These are phyloP conservation scores for Suillus placidus DNA, from an alignment of 768 basidiomycete genomes.

Conservation along the genomic window DNA sequence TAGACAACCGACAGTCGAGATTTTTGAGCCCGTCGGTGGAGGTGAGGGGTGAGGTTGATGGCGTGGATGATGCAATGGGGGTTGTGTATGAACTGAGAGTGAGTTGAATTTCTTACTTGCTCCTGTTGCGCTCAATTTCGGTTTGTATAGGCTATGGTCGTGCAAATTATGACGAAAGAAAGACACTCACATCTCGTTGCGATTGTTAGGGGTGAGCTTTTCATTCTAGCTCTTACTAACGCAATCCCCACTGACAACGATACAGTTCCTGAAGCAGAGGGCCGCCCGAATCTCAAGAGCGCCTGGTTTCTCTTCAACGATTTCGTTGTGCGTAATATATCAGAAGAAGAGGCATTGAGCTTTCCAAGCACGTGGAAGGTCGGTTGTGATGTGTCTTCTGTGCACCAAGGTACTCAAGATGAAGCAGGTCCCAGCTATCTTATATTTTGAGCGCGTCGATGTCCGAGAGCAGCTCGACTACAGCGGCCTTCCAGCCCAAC, in stretches of 20 bases:
- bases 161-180: slow-evolving; percentile 74
- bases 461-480: slow-evolving; percentile 60
- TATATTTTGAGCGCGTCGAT: slow-evolving; percentile 86
- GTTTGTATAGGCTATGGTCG: slow-evolving; percentile 67
- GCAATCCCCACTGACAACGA: background rate
- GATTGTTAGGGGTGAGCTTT: slow-evolving; percentile 69
- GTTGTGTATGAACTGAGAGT: slow-evolving; percentile 77
- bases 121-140: background rate
- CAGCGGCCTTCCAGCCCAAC: slow-evolving; percentile 58
- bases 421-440: slow-evolving; percentile 76
- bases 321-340: slow-evolving; percentile 83
- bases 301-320: slow-evolving; percentile 98
- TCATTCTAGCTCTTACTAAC: background rate
- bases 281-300: slow-evolving; percentile 40
- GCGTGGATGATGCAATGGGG: slow-evolving; percentile 54
- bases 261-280: slow-evolving; percentile 72
- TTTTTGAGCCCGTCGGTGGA: slow-evolving; percentile 65
- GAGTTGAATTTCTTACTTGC: slow-evolving; percentile 25
- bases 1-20: slow-evolving; percentile 46
- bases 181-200: slow-evolving; percentile 84
- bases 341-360: slow-evolving; percentile 84
- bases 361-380: slow-evolving; percentile 96
- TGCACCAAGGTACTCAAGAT: slow-evolving; percentile 15
- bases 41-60: slow-evolving; percentile 61
- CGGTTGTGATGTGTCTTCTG: slow-evolving; percentile 17